Evolutionary conservation across 108 stramenopile species (phyloP).

Genomic region (Fistulifera pelliculosa): DNA sequence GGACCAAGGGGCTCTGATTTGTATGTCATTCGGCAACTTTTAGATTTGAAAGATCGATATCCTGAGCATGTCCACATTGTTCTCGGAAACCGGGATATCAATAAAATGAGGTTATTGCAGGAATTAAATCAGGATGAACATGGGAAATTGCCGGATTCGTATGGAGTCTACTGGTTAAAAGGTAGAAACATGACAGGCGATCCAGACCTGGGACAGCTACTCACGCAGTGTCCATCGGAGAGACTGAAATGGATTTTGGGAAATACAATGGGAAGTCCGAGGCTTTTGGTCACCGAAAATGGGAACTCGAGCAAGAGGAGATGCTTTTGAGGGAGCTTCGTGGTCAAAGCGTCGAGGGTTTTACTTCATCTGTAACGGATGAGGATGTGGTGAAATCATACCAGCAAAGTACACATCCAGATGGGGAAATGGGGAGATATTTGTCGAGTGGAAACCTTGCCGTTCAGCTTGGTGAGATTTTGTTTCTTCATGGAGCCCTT

Average conservation of each 20-base stretch:
- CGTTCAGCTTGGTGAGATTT: conserved; percentile 34
- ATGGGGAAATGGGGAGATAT: conserved; percentile 66
- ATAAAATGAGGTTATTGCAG: conserved; percentile 73
- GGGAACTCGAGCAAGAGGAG: conserved; percentile 44
- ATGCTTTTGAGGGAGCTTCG: neutral
- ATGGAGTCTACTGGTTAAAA: conserved; percentile 62
- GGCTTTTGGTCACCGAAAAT: conserved; percentile 67
- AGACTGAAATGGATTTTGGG: conserved; percentile 66
- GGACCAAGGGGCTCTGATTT: conserved; percentile 85
- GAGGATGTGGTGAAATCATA: conserved; percentile 67
- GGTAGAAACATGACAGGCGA: conserved; percentile 33
- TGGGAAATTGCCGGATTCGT: conserved; percentile 6
- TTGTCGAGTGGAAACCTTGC: conserved; percentile 45
- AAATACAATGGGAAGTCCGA: conserved; percentile 72
- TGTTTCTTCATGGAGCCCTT: conserved; percentile 75
- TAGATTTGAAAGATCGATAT: conserved; percentile 58
- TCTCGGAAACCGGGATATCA: conserved; percentile 86
- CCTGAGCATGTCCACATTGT: conserved; percentile 69
- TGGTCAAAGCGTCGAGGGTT: neutral
- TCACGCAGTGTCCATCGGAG: conserved; percentile 15
- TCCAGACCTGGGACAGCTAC: neutral
- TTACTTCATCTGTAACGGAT: conserved; percentile 19
- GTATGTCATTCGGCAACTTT: conserved; percentile 69
- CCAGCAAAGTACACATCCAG: conserved; percentile 52
- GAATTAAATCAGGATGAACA: conserved; percentile 34